Evolutionary conservation across 805 yeast genomes (phyloP).

Genomic region (Nakazawaea ishiwadae): DNA sequence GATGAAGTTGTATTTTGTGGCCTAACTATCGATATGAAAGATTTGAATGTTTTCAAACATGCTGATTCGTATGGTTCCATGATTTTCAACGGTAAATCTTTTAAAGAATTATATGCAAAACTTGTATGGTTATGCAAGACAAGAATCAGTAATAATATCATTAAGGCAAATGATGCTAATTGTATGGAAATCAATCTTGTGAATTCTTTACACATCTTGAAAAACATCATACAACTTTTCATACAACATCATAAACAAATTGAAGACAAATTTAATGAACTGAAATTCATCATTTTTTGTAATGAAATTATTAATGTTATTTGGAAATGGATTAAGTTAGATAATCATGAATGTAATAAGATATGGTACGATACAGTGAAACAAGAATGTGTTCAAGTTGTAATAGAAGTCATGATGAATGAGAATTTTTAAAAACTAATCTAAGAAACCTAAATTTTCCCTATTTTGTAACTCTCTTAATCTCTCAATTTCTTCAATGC

Average conservation of each 20-base stretch:
- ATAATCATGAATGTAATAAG: constrained; percentile 8
- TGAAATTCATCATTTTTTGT: constrained; percentile 9
- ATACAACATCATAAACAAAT: neutral
- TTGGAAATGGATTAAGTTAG: constrained; percentile 10
- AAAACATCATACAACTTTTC: constrained; percentile 1
- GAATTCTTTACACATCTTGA: constrained; percentile 8
- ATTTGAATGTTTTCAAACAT: constrained; percentile 31
- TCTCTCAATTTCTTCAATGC: constrained; percentile 82
- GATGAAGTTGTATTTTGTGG: constrained; percentile 36
- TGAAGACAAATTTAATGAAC: constrained; percentile 15
- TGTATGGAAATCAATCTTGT: constrained; percentile 6
- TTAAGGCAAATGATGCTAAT: neutral
- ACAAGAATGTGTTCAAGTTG: constrained; percentile 1
- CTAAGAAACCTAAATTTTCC: constrained; percentile 45
- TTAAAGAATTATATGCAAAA: constrained; percentile 20
- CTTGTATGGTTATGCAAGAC: constrained; percentile 23
- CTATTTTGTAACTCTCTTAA: constrained; percentile 62
- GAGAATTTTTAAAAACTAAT: neutral
- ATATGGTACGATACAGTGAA: neutral
- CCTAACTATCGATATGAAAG: constrained; percentile 27
- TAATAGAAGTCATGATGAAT: neutral
- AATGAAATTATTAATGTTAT: constrained; percentile 17
- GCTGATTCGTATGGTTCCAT: constrained; percentile 17
- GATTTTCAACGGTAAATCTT: constrained; percentile 13
- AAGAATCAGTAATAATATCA: constrained; percentile 25